phyloP scores from a whole-genome alignment of 2,329 filamentous ascomycete species.

The Chaetomiaceae sp. region DNA sequence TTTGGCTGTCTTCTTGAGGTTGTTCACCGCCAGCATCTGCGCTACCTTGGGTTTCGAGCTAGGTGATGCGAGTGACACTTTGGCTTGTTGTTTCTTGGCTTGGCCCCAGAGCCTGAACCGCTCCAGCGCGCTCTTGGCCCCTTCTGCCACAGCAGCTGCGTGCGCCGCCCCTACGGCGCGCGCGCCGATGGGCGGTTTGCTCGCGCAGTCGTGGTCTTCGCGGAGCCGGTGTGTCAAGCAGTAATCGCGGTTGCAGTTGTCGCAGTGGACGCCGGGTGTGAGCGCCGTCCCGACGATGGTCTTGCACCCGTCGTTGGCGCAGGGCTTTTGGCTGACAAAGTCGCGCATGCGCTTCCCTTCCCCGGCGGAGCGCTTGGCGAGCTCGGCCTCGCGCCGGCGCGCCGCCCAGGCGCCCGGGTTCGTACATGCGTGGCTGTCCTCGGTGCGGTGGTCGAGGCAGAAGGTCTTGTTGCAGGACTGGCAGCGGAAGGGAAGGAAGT shows the following conservation, averaged over 20 bases:
- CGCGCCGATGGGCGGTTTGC: conserved; percentile 58
- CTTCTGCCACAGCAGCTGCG: conserved; percentile 51
- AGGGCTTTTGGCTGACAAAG: conserved; percentile 59
- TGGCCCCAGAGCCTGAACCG: conserved; percentile 76
- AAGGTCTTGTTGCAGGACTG: conserved; percentile 81
- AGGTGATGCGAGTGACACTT: conserved; percentile 55
- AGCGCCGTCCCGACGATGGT: conserved; percentile 66
- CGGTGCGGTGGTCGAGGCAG: conserved; percentile 90
- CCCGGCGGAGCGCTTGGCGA: conserved; percentile 50
- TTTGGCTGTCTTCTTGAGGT: conserved; percentile 81
- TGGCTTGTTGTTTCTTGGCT: conserved; percentile 54
- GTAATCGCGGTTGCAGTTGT: conserved; percentile 66
- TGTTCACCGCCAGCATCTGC: conserved; percentile 65
- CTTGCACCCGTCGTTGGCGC: conserved; percentile 62
- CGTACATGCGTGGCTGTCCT: conserved; percentile 69
- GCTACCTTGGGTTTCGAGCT: conserved; percentile 61
- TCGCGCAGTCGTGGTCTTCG: conserved; percentile 82
- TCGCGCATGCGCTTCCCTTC: conserved; percentile 52
- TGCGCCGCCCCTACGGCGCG: conserved; percentile 36
- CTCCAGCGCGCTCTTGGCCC: conserved; percentile 69
- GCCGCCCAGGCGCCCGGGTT: conserved; percentile 60
- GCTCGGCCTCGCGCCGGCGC: conserved; percentile 50
- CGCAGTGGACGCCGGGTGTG: conserved; percentile 66
- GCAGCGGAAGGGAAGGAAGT: conserved; percentile 93
- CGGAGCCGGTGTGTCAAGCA: conserved; percentile 72